Percentiles rank a stretch among this genome's conserved stretches.
Evolutionary conservation across 306 rosid genomes (phyloP).

Genomic region (Begonia masoniana): DNA sequence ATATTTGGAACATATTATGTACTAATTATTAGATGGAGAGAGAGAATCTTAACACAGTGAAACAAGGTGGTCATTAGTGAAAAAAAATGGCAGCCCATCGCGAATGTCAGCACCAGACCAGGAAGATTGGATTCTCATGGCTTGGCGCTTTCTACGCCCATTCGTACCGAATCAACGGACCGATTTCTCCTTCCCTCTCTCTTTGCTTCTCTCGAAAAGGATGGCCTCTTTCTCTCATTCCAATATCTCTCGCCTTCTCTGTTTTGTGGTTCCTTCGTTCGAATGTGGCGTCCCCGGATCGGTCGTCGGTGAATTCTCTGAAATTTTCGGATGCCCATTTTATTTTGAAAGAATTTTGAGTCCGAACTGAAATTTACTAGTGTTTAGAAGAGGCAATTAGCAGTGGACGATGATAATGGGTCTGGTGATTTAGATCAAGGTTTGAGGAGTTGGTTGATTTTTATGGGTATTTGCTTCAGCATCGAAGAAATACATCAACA

Average conservation of each 20-base stretch:
- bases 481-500: constrained; percentile 27
- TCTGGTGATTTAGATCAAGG: constrained; percentile 3
- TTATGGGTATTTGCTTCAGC: constrained; percentile 91
- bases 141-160: constrained; percentile 48
- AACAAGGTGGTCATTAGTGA: too few relatives aligned
- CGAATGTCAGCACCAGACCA: not conserved
- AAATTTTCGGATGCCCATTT: not conserved
- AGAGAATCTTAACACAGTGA: too few relatives aligned
- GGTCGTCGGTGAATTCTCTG: not conserved
- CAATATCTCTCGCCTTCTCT: constrained; percentile 3
- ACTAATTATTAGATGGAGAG: too few relatives aligned
- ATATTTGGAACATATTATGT: too few relatives aligned
- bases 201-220: not conserved
- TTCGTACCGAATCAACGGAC: constrained; percentile 16
- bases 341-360: not conserved
- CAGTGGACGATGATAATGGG: constrained; percentile 9
- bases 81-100: too few relatives aligned
- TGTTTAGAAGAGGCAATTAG: not conserved
- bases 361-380: not conserved
- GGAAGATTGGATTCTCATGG: constrained; percentile 15
- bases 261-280: constrained; percentile 2
- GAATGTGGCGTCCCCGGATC: constrained; percentile 1
- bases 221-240: constrained; percentile 4
- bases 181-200: not conserved
- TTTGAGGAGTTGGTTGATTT: constrained; percentile 19